Conservation (phyloP, 345 rosid genomes). For the Hibiscus mutabilis region DNA sequence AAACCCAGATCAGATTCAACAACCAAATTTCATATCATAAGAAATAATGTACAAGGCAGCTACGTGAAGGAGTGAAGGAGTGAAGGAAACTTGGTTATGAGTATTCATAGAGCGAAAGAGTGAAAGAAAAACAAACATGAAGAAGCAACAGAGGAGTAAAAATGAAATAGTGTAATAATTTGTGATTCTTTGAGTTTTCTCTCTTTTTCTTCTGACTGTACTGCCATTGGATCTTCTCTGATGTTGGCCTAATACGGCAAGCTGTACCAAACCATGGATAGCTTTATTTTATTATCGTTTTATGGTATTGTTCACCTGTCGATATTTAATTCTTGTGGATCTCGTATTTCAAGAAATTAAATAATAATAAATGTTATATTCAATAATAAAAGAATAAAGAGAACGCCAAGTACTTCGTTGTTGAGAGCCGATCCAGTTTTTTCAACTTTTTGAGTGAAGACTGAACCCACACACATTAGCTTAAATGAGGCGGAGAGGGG, state of each 20-base stretch:
- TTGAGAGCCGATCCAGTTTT: not conserved
- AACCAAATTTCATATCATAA: not conserved
- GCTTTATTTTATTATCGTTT: not conserved
- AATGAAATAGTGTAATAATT: not conserved
- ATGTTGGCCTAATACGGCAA: constrained; percentile 3
- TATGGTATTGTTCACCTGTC: not conserved
- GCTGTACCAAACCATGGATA: not conserved
- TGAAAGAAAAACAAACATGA: not conserved
- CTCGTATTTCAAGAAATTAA: not conserved
- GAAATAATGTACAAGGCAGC: not conserved
- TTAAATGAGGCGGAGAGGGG: not conserved
- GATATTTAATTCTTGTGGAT: not conserved
- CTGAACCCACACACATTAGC: not conserved
- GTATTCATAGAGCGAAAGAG: not conserved
- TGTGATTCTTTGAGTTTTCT: not conserved
- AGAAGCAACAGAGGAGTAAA: not conserved
- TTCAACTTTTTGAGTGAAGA: not conserved
- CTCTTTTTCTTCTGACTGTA: not conserved
- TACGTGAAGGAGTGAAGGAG: not conserved
- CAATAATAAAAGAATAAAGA: not conserved
- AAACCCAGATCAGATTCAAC: constrained; percentile 25
- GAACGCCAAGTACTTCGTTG: not conserved
- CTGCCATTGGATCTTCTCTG: constrained; percentile 3
- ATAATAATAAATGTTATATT: not conserved
- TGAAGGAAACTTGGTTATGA: not conserved